Evolutionary conservation across 805 yeast genomes (phyloP).

Genomic region (Maudiozyma serrabonitensis): DNA sequence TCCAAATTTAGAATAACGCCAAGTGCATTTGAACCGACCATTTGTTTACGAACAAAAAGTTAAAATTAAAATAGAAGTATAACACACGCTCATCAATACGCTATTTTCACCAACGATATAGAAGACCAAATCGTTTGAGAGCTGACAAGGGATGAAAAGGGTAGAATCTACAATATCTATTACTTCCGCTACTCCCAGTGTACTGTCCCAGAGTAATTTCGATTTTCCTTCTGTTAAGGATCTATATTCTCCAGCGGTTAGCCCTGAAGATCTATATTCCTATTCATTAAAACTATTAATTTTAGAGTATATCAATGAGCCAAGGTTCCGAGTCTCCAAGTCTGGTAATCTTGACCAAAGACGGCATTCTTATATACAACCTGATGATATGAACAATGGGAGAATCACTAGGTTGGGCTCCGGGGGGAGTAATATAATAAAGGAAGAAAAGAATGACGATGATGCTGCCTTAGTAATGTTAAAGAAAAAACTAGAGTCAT

Average conservation of each 20-base stretch:
- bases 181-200: too few relatives aligned
- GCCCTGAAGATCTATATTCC: constrained; percentile 34
- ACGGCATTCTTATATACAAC: neutral
- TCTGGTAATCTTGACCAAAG: neutral
- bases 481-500: constrained; percentile 28
- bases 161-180: constrained; percentile 3
- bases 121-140: neutral
- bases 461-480: neutral
- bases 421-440: neutral
- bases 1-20: neutral
- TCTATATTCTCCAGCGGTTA: constrained; percentile 3
- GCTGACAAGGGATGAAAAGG: constrained; percentile 6
- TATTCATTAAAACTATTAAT: constrained; percentile 46
- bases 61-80: neutral
- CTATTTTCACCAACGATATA: too few relatives aligned
- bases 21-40: neutral
- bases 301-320: constrained; percentile 54
- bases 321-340: constrained; percentile 38
- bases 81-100: neutral
- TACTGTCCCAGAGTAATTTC: neutral
- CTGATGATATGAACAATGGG: neutral
- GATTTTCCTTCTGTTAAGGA: constrained; percentile 1
- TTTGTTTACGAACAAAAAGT: neutral
- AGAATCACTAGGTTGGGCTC: neutral
- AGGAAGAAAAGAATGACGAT: neutral